phyloP scores from a whole-genome alignment of 306 rosid genomes.

The Cicer judaicum region DNA sequence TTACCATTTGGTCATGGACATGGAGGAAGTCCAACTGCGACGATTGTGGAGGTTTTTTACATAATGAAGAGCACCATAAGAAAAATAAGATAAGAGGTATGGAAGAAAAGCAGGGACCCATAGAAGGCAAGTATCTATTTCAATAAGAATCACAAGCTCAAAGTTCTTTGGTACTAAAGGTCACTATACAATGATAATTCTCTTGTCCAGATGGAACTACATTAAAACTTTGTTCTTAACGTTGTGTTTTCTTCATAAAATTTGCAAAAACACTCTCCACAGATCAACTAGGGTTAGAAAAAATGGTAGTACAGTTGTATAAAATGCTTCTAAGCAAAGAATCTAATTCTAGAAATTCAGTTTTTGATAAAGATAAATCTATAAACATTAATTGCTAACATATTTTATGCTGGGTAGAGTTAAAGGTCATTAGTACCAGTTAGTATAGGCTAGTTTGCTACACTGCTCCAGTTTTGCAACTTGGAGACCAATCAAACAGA shows the following conservation, averaged over 20 bases:
- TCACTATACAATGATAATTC: background rate
- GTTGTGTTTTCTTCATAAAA: background rate
- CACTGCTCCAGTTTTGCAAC: conserved; percentile 17
- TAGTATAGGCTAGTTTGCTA: conserved; percentile 11
- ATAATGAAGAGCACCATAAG: no score
- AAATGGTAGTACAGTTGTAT: background rate
- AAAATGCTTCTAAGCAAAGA: background rate
- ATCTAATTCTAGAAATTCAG: conserved; percentile 2
- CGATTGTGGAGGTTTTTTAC: no score
- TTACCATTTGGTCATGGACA: no score
- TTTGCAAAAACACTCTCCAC: background rate
- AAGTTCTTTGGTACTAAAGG: background rate
- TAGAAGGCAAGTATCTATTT: background rate
- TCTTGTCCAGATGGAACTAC: background rate
- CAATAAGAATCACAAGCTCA: background rate
- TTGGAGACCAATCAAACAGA: conserved; percentile 31
- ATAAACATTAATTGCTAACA: background rate
- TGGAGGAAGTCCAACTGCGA: no score
- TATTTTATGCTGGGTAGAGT: background rate
- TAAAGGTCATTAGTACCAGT: background rate
- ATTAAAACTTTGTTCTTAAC: conserved; percentile 2
- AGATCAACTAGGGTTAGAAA: background rate
- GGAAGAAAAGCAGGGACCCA: no score
- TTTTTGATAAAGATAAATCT: background rate
- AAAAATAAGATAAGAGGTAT: no score